Evolutionary conservation across 2,329 filamentous ascomycete species (phyloP), one percentile per base, ranked within the genome.

Genomic region (Cadophora sp.): DNA sequence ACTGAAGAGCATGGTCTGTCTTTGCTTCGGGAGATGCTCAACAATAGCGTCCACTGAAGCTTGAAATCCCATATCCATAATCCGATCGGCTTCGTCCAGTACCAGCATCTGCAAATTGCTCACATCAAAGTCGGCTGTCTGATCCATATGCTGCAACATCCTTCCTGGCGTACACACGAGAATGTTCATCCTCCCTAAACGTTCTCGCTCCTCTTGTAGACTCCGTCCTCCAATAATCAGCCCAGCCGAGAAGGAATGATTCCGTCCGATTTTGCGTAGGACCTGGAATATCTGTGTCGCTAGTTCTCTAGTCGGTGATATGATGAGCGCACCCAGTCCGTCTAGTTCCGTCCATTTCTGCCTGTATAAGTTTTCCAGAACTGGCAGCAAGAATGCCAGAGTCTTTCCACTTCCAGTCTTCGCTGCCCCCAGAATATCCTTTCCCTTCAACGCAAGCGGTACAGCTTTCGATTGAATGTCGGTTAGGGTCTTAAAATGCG

Each of bases 201-300:
- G 87, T 73, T 96, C 92, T 27, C 92, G 89, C 80, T 99, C 88
- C 73, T 97, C 94, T 76, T 92, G 90, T 74, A 97, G 77, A 77
- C 87, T 94, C 84, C 97, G 97, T 48, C 96, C 96, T 48, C 96
- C 96, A 74, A 98, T 98, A 11, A 99, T 88, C 74, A 98, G 80
- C 0, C 96, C 96, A 0, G 96, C 96, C 0, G 95, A 97, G 78
- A 98, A 97, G 68, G 88, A 85, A 79, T 99, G 95, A 66, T 95
- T 89, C 65, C 92, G 87, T 53, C 96, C 96, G 66, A 99, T 88
- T 79, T 97, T 97, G 69, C 93, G 86, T 74, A 99, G 81, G 0
- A 98, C 95, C 66, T 97, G 92, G 76, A 98, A 99, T 69, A 97
- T 99, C 79, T 99, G 96, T 47, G 96, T 96, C 0, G 96, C 95